Evolutionary conservation across 2,329 filamentous ascomycete species (phyloP), one percentile per base, ranked within the genome.

Genomic region (Alternaria sp.): DNA sequence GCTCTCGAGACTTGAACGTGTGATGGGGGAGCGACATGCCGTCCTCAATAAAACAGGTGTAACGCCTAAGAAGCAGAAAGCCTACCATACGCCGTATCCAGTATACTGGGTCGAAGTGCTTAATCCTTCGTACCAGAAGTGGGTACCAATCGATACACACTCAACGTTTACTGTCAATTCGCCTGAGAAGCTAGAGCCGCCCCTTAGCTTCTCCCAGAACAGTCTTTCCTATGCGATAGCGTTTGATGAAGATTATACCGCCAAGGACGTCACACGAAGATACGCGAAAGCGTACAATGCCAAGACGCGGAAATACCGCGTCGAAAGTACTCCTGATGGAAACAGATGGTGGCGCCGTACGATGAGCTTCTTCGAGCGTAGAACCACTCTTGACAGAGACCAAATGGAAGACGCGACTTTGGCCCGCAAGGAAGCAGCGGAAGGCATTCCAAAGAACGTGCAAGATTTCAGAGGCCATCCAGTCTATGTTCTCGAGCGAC

Each of bases 71-170:
- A 75, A 76, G 34, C 79, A 78, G 20, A 79, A 74, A 14, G 85
- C 90, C 11, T 85, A 84, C 24, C 92, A 94, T 72, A 94, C 93
- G 0, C 78, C 87, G 0, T 92, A 90, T 70, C 95, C 95, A 0
- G 85, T 98, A 3, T 98, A 93, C 75, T 99, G 95, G 95, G 90
- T 97, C 0, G 95, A 99, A 79, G 89, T 92, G 4, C 91, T 97
- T 65, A 94, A 97, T 64, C 83, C 88, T 54, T 91, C 91, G 0
- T 88, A 93, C 65, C 92, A 97, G 74, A 96, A 93, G 81, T 99
- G 95, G 95, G 87, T 97, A 56, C 86, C 93, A 0, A 87, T 95
- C 38, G 95, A 99, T 74, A 88, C 94, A 0, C 79, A 97, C 0
- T 93, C 95, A 2, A 96, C 94, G 0, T 85, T 87, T 56, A 91